Evolutionary conservation across 306 rosid genomes (phyloP).

Genomic region (Lupinus albus): DNA sequence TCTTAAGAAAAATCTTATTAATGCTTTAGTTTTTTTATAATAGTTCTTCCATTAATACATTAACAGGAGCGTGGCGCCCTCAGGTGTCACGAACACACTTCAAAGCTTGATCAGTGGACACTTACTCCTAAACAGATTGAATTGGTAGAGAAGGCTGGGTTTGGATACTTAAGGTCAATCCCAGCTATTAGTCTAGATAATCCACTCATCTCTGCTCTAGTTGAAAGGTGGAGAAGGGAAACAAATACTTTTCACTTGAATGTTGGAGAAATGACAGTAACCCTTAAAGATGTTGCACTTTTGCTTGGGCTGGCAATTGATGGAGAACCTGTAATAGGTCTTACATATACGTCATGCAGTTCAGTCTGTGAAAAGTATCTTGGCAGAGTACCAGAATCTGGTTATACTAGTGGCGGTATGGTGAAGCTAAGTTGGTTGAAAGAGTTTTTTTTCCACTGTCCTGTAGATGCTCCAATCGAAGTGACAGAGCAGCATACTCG

Average conservation of each 20-base stretch:
- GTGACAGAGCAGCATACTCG: slow-evolving; percentile 86
- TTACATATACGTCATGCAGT: slow-evolving; percentile 82
- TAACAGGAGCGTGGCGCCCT: slow-evolving; percentile 98
- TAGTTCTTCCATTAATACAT: slow-evolving; percentile 26
- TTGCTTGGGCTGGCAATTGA: slow-evolving; percentile 91
- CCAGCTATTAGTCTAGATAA: slow-evolving; percentile 98
- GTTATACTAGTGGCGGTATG: slow-evolving; percentile 98
- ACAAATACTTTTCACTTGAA: slow-evolving; percentile 98
- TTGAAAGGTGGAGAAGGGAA: slow-evolving; percentile 99
- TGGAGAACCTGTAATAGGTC: slow-evolving; percentile 93
- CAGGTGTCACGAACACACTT: slow-evolving; percentile 97
- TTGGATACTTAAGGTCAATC: slow-evolving; percentile 82
- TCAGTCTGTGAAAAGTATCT: slow-evolving; percentile 88
- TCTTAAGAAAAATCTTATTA: neutral
- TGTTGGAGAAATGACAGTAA: slow-evolving; percentile 93
- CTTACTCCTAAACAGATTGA: slow-evolving; percentile 73
- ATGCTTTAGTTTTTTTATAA: slow-evolving; percentile 11
- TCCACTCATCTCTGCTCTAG: slow-evolving; percentile 94
- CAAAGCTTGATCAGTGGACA: slow-evolving; percentile 96
- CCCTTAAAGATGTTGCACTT: slow-evolving; percentile 87
- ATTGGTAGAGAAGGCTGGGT: slow-evolving; percentile 87
- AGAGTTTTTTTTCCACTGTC: slow-evolving; percentile 84
- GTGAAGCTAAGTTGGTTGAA: slow-evolving; percentile 99
- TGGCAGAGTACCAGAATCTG: slow-evolving; percentile 77
- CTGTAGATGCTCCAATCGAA: slow-evolving; percentile 74